Conservation (phyloP, 2,329 filamentous ascomycete species). For the Sarocladium strictum region DNA sequence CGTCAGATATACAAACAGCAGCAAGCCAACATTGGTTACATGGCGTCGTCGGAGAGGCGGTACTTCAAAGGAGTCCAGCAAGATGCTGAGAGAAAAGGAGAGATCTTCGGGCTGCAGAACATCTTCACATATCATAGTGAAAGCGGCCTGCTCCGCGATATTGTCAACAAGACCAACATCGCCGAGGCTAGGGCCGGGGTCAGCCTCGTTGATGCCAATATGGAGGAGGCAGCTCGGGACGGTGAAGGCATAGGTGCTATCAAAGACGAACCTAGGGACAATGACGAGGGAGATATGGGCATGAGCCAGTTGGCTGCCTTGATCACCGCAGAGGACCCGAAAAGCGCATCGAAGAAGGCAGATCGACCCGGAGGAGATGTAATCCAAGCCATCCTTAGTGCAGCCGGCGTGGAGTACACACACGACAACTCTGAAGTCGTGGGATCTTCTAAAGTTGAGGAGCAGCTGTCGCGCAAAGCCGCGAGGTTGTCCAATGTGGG, state of each 20-base stretch:
- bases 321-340: constrained; percentile 41
- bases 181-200: constrained; percentile 88
- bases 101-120: constrained; percentile 88
- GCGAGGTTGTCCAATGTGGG: constrained; percentile 31
- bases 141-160: constrained; percentile 80
- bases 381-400: constrained; percentile 80
- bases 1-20: constrained; percentile 99
- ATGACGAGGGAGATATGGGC: constrained; percentile 56
- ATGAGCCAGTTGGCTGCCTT: constrained; percentile 64
- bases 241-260: constrained; percentile 37
- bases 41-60: constrained; percentile 80
- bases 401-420: constrained; percentile 87
- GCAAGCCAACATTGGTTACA: constrained; percentile 96
- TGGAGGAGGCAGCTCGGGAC: constrained; percentile 54
- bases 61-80: constrained; percentile 96
- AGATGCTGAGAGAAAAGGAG: constrained; percentile 73
- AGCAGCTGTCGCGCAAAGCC: constrained; percentile 71
- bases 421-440: constrained; percentile 96
- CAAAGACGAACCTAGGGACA: constrained; percentile 43
- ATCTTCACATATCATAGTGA: constrained; percentile 77
- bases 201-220: constrained; percentile 68
- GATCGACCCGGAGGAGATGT: constrained; percentile 53
- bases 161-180: constrained; percentile 97
- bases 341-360: constrained; percentile 25
- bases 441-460: constrained; percentile 87